These are phyloP conservation scores for Fraxinus floribunda DNA, from an alignment of 305 asterid genomes.

Conservation along the genomic window DNA sequence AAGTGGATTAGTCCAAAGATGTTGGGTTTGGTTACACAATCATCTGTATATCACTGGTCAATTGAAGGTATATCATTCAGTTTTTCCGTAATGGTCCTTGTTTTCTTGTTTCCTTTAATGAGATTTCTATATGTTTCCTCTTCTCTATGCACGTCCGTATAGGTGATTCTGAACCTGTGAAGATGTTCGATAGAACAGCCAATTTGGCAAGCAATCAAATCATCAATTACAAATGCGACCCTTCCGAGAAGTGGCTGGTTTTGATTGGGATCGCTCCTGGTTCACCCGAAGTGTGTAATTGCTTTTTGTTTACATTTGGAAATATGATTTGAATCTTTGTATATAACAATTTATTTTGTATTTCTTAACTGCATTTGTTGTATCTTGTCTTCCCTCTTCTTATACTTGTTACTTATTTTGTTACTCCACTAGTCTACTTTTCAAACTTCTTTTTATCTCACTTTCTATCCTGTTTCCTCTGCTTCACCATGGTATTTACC, in stretches of 20 bases:
- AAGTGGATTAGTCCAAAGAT: slow-evolving; percentile 24
- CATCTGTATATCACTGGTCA: slow-evolving; percentile 51
- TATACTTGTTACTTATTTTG: neutral
- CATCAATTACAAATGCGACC: slow-evolving; percentile 90
- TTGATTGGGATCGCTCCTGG: slow-evolving; percentile 98
- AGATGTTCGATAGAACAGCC: slow-evolving; percentile 95
- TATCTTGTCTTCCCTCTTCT: neutral
- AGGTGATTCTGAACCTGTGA: slow-evolving; percentile 95
- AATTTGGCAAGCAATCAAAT: slow-evolving; percentile 88
- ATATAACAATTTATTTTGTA: neutral
- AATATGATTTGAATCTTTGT: slow-evolving; percentile 3
- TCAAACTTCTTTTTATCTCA: neutral
- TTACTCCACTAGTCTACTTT: neutral
- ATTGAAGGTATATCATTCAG: slow-evolving; percentile 49
- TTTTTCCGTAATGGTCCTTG: neutral
- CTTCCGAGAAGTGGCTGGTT: slow-evolving; percentile 98
- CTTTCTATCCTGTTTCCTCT: neutral
- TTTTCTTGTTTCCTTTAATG: neutral
- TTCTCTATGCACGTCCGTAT: slow-evolving; percentile 23
- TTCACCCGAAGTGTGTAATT: slow-evolving; percentile 73
- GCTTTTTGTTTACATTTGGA: neutral
- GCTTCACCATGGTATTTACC: neutral
- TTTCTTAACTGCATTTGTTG: neutral
- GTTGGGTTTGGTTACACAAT: slow-evolving; percentile 44
- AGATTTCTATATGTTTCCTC: slow-evolving; percentile 12